A percentile compares a stretch with the other conserved stretches of the same genome.
Conservation (phyloP, 2,329 filamentous ascomycete genomes). For the Claviceps lovelessii region DNA sequence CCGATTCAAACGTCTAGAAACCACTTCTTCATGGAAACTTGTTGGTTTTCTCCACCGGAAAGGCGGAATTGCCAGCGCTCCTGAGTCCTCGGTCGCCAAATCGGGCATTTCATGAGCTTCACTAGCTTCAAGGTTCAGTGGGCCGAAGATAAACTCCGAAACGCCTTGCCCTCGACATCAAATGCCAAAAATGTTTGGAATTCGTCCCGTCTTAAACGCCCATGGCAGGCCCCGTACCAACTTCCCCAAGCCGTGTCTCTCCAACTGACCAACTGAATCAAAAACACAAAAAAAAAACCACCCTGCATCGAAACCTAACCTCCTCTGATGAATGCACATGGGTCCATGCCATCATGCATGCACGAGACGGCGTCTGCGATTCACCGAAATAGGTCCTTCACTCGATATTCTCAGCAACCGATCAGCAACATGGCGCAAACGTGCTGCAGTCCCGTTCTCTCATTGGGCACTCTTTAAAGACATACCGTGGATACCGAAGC, state of each 20-base stretch:
- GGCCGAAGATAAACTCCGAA: not conserved
- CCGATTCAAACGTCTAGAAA: not conserved
- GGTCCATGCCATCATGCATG: not conserved
- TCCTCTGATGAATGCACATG: too few species aligned
- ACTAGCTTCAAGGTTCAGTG: not conserved
- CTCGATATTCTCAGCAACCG: not conserved
- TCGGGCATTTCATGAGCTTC: not conserved
- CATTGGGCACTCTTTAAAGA: not conserved
- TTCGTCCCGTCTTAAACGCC: not conserved
- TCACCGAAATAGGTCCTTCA: not conserved
- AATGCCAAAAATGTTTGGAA: not conserved
- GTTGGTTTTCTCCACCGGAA: not conserved
- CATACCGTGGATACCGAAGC: not conserved
- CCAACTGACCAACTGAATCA: too few species aligned
- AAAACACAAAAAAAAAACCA: too few species aligned
- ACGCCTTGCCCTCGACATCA: not conserved
- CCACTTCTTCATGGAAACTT: not conserved
- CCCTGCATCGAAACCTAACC: too few species aligned
- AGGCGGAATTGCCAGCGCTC: not conserved
- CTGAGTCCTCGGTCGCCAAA: not conserved
- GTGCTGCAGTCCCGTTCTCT: not conserved
- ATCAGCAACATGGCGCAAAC: not conserved
- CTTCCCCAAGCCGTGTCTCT: too few species aligned
- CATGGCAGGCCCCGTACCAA: too few species aligned
- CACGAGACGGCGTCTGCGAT: not conserved